Evolutionary conservation across 768 basidiomycete species (phyloP).

Genomic region (Naganishia randhawae): DNA sequence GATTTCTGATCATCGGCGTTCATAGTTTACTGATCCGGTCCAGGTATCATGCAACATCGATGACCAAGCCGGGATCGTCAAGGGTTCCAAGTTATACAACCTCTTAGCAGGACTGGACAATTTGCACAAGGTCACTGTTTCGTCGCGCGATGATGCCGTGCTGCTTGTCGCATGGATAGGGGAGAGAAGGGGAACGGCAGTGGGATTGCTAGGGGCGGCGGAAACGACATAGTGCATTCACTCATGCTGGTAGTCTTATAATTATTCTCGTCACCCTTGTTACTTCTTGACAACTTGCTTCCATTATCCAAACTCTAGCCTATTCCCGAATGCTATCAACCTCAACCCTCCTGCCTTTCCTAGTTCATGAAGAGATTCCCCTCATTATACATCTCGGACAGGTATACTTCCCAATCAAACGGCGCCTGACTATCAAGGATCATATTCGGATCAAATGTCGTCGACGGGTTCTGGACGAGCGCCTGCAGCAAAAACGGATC

Average conservation of each 20-base stretch:
- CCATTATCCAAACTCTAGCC: not conserved
- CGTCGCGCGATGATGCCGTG: slow-evolving; percentile 4
- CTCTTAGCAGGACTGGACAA: not conserved
- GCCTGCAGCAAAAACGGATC: slow-evolving; percentile 28
- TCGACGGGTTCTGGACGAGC: slow-evolving; percentile 22
- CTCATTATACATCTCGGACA: slow-evolving; percentile 28
- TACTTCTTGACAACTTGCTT: not conserved
- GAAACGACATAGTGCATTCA: not conserved
- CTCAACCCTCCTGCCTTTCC: not conserved
- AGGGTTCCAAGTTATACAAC: slow-evolving; percentile 13
- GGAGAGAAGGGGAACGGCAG: not conserved
- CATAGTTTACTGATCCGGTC: not conserved
- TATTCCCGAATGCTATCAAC: not conserved
- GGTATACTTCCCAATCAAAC: slow-evolving; percentile 25
- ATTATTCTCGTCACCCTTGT: not conserved
- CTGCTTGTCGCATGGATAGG: slow-evolving; percentile 11
- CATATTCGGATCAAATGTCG: slow-evolving; percentile 15
- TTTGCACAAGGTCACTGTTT: not conserved
- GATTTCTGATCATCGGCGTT: too few relatives aligned
- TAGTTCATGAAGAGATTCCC: slow-evolving; percentile 21
- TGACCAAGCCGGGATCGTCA: not conserved
- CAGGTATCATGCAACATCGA: not conserved
- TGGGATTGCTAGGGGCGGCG: slow-evolving; percentile 1
- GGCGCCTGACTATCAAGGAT: slow-evolving; percentile 17
- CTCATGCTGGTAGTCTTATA: not conserved